A percentile compares a stretch with the other conserved stretches of the same genome.
Conservation (phyloP, 2,329 filamentous ascomycete species). For the Orbilia quercus region DNA sequence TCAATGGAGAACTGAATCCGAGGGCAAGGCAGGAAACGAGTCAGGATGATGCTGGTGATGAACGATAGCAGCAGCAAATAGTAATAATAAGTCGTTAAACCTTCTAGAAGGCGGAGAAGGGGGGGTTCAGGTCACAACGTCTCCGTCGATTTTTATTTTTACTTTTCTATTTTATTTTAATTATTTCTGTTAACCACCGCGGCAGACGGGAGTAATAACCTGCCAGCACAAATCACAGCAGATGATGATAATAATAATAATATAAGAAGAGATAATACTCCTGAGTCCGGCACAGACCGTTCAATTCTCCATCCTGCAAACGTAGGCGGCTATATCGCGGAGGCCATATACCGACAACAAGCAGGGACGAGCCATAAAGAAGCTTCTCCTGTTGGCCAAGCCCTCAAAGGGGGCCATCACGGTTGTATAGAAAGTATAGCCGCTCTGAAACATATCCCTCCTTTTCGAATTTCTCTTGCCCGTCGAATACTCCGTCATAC, state of each 20-base stretch:
- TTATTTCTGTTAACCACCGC: conserved; percentile 29
- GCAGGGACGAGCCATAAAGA: neutral
- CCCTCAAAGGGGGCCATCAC: conserved; percentile 1
- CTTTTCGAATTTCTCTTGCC: neutral
- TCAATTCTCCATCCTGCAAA: conserved; percentile 4
- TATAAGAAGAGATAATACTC: conserved; percentile 4
- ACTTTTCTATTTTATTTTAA: neutral
- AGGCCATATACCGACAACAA: neutral
- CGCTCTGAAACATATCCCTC: conserved; percentile 22
- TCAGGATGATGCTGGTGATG: conserved; percentile 1
- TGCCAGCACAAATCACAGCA: conserved; percentile 4
- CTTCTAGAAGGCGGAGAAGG: conserved; percentile 29
- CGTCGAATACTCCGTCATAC: neutral
- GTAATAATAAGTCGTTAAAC: neutral
- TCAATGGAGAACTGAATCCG: conserved; percentile 48
- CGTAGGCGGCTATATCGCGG: conserved; percentile 7
- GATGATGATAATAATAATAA: neutral
- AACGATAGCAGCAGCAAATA: conserved; percentile 9
- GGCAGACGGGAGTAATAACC: conserved; percentile 23
- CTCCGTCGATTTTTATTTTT: neutral
- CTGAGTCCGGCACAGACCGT: conserved; percentile 33
- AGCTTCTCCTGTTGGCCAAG: conserved; percentile 7
- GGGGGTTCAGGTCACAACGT: no score
- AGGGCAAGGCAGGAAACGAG: neutral
- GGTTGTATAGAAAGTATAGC: conserved; percentile 9